A percentile compares a stretch with the other conserved stretches of the same genome.
These are phyloP conservation scores for Aeminium ludgeri DNA, from an alignment of 495 filamentous ascomycete genomes.

Conservation along the genomic window DNA sequence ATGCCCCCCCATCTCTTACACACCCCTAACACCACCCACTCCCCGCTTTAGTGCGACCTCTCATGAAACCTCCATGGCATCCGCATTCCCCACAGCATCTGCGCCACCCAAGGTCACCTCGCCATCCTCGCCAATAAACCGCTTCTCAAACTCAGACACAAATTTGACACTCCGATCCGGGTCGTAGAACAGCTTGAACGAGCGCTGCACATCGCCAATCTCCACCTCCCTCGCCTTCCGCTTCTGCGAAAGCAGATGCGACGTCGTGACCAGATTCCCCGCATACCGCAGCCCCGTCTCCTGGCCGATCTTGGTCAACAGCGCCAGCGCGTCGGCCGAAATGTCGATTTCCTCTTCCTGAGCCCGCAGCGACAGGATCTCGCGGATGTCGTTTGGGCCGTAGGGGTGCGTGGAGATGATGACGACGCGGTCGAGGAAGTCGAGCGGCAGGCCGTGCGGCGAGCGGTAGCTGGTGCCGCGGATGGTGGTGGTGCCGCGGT, in stretches of 20 bases:
- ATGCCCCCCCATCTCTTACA: no score
- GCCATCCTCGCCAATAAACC: conserved; percentile 78
- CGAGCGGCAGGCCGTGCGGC: conserved; percentile 83
- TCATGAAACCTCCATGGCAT: conserved; percentile 17
- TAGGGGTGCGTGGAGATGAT: conserved; percentile 96
- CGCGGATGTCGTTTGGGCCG: conserved; percentile 62
- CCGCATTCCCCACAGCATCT: conserved; percentile 10
- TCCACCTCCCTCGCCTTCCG: conserved; percentile 61
- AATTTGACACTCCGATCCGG: conserved; percentile 75
- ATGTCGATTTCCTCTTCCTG: conserved; percentile 93
- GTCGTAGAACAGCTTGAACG: conserved; percentile 88
- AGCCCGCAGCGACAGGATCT: conserved; percentile 79
- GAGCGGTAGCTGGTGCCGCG: conserved; percentile 81
- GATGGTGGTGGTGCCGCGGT: conserved; percentile 81
- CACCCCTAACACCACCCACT: no score
- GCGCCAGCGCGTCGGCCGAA: conserved; percentile 68
- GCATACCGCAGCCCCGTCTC: conserved; percentile 86
- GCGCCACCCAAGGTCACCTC: conserved; percentile 35
- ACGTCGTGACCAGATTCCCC: conserved; percentile 89
- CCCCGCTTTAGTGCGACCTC: no score
- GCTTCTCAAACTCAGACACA: conserved; percentile 74
- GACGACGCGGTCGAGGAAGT: conserved; percentile 89
- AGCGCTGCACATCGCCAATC: conserved; percentile 77
- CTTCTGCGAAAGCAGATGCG: conserved; percentile 65
- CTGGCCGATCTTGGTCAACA: conserved; percentile 87